phyloP scores from a whole-genome alignment of 441 rosid species.

The Pelargonium myrrhifolium region DNA sequence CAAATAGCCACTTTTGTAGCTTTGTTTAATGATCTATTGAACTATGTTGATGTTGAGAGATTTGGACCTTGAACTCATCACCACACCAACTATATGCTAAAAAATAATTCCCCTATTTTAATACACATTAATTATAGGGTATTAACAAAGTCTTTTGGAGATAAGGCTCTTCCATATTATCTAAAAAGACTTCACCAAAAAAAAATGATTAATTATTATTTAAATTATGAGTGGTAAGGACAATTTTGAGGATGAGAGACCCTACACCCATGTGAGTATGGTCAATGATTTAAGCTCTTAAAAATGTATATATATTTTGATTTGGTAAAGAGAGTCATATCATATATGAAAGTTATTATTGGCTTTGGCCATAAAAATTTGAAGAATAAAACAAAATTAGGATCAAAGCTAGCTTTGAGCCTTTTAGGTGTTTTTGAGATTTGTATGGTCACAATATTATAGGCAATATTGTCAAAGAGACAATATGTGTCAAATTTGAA shows the following conservation, averaged over 20 bases:
- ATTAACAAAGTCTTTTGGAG: too few species aligned
- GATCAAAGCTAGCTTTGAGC: too few species aligned
- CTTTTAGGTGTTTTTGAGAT: not conserved
- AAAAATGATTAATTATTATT: too few species aligned
- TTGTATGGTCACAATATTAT: not conserved
- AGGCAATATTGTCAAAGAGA: not conserved
- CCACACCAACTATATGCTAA: not conserved
- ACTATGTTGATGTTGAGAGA: not conserved
- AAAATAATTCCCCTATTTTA: too few species aligned
- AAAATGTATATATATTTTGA: too few species aligned
- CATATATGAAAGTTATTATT: too few species aligned
- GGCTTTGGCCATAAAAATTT: too few species aligned
- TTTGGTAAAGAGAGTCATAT: too few species aligned
- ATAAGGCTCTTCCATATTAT: too few species aligned
- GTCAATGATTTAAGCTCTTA: not conserved
- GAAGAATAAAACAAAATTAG: not conserved
- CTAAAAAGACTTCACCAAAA: not conserved
- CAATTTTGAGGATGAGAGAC: not conserved
- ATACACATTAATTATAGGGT: too few species aligned
- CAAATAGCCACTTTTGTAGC: not conserved
- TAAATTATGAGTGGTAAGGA: not conserved
- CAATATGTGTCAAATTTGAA: conserved; percentile 1
- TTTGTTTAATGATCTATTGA: not conserved
- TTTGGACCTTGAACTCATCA: not conserved
- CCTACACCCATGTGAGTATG: not conserved